A percentile compares a stretch with the other conserved stretches of the same genome.
Evolutionary conservation across 331 rosid genomes (phyloP).

Genomic region (Quercus phellos): DNA sequence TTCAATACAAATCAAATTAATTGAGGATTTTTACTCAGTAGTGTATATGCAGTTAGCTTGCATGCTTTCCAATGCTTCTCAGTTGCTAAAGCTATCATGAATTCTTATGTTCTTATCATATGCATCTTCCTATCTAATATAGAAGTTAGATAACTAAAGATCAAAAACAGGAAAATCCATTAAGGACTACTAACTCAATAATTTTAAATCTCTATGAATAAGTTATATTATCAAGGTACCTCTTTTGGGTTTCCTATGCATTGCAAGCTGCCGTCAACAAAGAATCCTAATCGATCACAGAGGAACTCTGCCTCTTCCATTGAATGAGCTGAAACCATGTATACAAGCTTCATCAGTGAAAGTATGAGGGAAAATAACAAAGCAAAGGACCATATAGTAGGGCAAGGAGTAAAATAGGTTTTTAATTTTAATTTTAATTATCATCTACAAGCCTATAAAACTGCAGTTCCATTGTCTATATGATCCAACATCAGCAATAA

Average conservation of each 20-base stretch:
- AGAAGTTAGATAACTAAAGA: neutral
- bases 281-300: slow-evolving; percentile 86
- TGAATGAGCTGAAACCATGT: slow-evolving; percentile 71
- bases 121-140: neutral
- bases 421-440: no score
- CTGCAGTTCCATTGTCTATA: no score
- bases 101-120: neutral
- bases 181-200: no score
- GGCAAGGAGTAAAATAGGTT: no score
- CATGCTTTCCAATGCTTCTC: neutral
- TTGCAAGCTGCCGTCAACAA: slow-evolving; percentile 83
- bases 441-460: no score
- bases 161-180: no score
- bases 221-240: slow-evolving; percentile 36
- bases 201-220: neutral
- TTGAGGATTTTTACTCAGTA: neutral
- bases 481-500: no score
- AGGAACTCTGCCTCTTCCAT: slow-evolving; percentile 97
- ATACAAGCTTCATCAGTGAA: slow-evolving; percentile 4
- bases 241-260: slow-evolving; percentile 89
- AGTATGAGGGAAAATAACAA: neutral
- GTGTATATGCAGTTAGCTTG: neutral
- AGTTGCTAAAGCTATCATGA: neutral
- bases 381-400: neutral
- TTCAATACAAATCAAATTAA: neutral